These are phyloP conservation scores for Tetraselmis chui DNA, from an alignment of 139 green algal genomes.

Conservation along the genomic window DNA sequence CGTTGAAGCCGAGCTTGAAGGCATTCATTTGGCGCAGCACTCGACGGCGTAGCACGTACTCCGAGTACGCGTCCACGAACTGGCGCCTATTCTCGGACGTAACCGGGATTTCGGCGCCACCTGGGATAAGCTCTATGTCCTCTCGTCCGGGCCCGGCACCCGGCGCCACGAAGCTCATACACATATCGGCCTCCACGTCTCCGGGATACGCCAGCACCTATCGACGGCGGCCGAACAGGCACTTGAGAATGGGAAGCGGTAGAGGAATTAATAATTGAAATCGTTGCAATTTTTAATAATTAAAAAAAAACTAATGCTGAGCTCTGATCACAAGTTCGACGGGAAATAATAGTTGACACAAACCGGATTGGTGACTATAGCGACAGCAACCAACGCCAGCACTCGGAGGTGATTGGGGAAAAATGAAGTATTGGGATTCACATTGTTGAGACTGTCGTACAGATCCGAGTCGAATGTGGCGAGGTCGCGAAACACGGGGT, in stretches of 20 bases:
- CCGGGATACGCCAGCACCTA: background rate
- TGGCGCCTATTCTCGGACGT: conserved; percentile 1
- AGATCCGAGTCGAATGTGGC: background rate
- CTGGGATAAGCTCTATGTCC: conserved; percentile 1
- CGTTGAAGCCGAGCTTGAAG: conserved; percentile 15
- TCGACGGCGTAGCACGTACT: conserved; percentile 11
- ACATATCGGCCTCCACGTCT: background rate
- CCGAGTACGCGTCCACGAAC: conserved; percentile 16
- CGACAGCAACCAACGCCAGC: too few species aligned
- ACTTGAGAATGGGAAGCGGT: too few species aligned
- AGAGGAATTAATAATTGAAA: too few species aligned
- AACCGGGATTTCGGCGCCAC: conserved; percentile 8
- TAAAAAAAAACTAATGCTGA: too few species aligned
- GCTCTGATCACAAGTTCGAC: too few species aligned
- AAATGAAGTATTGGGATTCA: too few species aligned
- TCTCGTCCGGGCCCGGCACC: background rate
- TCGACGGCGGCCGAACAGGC: too few species aligned
- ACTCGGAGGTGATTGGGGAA: too few species aligned
- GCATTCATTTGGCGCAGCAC: conserved; percentile 1
- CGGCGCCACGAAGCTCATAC: background rate
- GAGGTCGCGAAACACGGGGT: background rate
- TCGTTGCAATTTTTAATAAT: too few species aligned
- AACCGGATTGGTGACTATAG: too few species aligned
- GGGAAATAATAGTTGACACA: too few species aligned
- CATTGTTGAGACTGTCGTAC: background rate